A percentile compares a stretch with the other conserved stretches of the same genome.
Conservation (phyloP, 441 rosid genomes). For the Hura crepitans region DNA sequence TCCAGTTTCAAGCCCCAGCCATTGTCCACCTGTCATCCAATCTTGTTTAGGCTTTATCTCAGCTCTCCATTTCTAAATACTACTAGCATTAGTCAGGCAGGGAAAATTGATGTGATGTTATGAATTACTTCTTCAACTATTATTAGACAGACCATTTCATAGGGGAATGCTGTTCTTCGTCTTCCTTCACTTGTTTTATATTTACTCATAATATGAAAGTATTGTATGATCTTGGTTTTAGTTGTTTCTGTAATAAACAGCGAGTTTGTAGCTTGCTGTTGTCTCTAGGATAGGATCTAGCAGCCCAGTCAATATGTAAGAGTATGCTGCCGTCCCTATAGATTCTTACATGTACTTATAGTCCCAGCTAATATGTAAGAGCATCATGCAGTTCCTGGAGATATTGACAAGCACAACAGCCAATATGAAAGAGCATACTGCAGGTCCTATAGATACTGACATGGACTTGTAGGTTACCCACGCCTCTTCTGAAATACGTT, state of each 20-base stretch:
- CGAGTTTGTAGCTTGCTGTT: background rate
- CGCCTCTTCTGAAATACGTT: background rate
- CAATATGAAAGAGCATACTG: background rate
- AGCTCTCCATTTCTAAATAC: background rate
- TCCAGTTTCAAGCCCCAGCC: background rate
- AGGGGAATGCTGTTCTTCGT: background rate
- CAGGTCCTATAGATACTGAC: background rate
- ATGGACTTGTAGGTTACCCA: background rate
- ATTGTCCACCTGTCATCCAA: background rate
- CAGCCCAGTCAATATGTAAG: background rate
- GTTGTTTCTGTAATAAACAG: background rate
- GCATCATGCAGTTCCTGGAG: background rate
- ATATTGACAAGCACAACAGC: background rate
- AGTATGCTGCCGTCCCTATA: background rate
- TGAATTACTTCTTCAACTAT: background rate
- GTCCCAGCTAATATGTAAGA: background rate
- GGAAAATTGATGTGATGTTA: constrained; percentile 4
- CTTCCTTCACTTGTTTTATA: background rate
- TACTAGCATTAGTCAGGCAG: background rate
- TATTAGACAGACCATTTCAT: background rate
- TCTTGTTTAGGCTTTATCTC: background rate
- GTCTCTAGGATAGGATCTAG: background rate
- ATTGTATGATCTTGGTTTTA: background rate
- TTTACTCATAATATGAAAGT: background rate
- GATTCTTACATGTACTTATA: background rate